Evolutionary conservation across 2,329 filamentous ascomycete genomes (phyloP).

Genomic region (Fusarium liriodendri): DNA sequence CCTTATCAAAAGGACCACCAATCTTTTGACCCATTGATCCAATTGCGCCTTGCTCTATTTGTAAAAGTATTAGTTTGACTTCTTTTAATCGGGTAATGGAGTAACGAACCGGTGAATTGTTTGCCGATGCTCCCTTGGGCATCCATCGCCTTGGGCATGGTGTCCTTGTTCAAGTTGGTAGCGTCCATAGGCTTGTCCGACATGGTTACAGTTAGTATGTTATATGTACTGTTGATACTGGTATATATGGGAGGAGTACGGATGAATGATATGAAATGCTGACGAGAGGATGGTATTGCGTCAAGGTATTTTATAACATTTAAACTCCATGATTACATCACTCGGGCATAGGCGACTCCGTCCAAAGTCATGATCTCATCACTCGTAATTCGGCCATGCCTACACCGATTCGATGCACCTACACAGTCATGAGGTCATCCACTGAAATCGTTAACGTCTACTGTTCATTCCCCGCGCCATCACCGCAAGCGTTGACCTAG

Average conservation of each 20-base stretch:
- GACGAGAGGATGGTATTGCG: neutral
- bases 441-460: neutral
- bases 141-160: slow-evolving; percentile 57
- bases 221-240: neutral
- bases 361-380: neutral
- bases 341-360: neutral
- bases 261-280: neutral
- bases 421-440: slow-evolving; percentile 16
- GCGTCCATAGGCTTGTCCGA: slow-evolving; percentile 24
- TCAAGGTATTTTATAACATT: slow-evolving; percentile 2
- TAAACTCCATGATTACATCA: slow-evolving; percentile 5
- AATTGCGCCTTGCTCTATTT: slow-evolving; percentile 57
- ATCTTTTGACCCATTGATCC: slow-evolving; percentile 62
- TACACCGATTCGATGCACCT: neutral
- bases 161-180: neutral
- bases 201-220: neutral
- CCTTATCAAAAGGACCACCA: slow-evolving; percentile 61
- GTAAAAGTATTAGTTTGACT: rapidly evolving
- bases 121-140: slow-evolving; percentile 63
- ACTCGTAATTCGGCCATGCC: neutral
- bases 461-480: neutral
- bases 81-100: rapidly evolving
- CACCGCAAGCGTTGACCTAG: neutral
- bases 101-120: slow-evolving; percentile 61
- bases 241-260: neutral